Base-by-base conservation (phyloP, 1,284 basidiomycete genomes). In the Ustilago trichophora region DNA sequence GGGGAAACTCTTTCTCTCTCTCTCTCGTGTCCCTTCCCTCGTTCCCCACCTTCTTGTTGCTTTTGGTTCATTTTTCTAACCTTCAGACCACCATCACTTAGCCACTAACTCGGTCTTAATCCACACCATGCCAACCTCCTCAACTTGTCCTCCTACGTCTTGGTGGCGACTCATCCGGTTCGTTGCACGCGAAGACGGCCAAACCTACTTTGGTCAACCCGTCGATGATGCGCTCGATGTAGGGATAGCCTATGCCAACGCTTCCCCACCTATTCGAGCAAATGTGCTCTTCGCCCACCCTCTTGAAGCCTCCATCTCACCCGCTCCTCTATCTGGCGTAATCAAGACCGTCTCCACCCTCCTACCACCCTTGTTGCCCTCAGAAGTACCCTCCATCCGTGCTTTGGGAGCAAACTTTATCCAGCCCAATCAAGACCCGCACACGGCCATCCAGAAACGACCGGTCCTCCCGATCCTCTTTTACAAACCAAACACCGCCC, bases 131-230 rank as follows among this genome's bases (percentile, higher is more conserved):
- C n/a, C n/a, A n/a, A n/a, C n/a, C n/a, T n/a, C n/a, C n/a, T n/a
- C n/a, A n/a, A n/a, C n/a, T n/a, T n/a, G n/a, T n/a, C n/a, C n/a
- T n/a, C n/a, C 51, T 29, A 58, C 59, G 1, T 27, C 63, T 8
- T 75, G 74, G 72, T 57, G 64, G 43, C 53, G 74, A 7, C 51
- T 76, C 4, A 63, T 76, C 41, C 72, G 73, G 42, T 76, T 76
- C 46, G 47, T 75, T 12, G 74, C 74, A 6, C 45, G 48, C 38
- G 72, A 76, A 47, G 74, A 76, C 34, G 52, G 56, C 2, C 45
- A 53, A 16, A 57, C 43, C 22, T 60, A 75, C 57, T 67, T 56
- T 29, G 74, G 74, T 16, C 69, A 73, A 49, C 74, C 74, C 3
- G 22, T 74, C 12, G 57, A 58, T 34, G 58, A 55, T 25, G 6